phyloP scores from a whole-genome alignment of 331 rosid genomes.

The Stylosanthes scabra region DNA sequence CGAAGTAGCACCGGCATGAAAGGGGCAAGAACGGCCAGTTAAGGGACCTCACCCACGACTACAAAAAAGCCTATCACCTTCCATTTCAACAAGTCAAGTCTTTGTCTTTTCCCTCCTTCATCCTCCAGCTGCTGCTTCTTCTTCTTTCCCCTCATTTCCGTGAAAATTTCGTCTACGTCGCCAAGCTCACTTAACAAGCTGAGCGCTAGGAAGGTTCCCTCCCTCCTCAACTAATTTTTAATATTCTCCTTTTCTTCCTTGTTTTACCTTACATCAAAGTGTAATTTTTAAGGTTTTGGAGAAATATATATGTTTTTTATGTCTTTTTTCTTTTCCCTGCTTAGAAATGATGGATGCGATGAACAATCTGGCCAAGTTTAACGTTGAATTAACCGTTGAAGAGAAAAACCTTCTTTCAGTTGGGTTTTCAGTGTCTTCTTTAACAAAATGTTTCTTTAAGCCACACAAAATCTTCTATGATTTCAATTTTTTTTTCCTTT shows the following conservation, averaged over 20 bases:
- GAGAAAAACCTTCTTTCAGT: conserved; percentile 71
- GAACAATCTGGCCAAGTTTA: conserved; percentile 62
- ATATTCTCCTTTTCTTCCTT: not conserved
- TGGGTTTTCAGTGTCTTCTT: conserved; percentile 66
- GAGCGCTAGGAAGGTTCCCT: conserved; percentile 67
- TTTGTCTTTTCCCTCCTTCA: too few species aligned
- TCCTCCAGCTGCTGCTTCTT: too few species aligned
- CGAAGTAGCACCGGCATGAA: too few species aligned
- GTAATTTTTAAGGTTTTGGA: not conserved
- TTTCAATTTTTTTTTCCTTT: not conserved
- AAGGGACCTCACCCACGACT: too few species aligned
- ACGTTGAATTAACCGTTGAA: conserved; percentile 64
- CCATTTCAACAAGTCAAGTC: too few species aligned
- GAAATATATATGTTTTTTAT: not conserved
- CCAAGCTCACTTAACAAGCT: conserved; percentile 75
- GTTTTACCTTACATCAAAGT: not conserved
- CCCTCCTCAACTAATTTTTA: not conserved
- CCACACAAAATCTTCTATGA: not conserved
- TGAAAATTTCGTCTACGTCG: conserved; percentile 60
- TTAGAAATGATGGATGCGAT: conserved; percentile 76
- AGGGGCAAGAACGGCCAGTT: too few species aligned
- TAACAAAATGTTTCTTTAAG: conserved; percentile 51
- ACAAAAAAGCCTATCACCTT: too few species aligned
- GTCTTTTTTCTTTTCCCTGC: not conserved
- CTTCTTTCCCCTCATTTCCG: conserved; percentile 25